These are phyloP conservation scores for Neurospora pannonica DNA, from an alignment of 495 filamentous ascomycete genomes.

Conservation along the genomic window DNA sequence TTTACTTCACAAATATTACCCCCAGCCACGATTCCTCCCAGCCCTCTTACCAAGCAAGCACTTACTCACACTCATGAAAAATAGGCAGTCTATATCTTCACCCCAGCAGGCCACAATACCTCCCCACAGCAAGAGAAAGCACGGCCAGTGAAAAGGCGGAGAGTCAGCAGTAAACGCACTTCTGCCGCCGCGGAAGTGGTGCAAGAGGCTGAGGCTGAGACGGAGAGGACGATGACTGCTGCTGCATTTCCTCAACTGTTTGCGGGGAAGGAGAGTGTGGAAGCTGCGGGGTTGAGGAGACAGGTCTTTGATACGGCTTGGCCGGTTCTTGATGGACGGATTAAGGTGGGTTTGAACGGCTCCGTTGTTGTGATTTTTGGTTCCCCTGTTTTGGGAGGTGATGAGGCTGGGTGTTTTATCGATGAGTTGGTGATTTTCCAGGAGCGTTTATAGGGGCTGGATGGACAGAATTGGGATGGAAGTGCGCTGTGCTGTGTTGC, in stretches of 20 bases:
- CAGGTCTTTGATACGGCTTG: conserved; percentile 57
- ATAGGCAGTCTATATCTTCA: conserved; percentile 65
- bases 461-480: background rate
- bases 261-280: conserved; percentile 47
- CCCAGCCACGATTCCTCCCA: background rate
- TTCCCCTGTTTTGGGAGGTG: too few species aligned
- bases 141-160: conserved; percentile 58
- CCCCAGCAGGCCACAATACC: conserved; percentile 30
- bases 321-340: conserved; percentile 54
- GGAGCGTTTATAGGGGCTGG: too few species aligned
- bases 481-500: background rate
- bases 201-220: background rate
- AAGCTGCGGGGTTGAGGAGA: conserved; percentile 45
- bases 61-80: background rate
- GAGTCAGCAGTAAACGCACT: conserved; percentile 23
- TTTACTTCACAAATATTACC: background rate
- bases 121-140: conserved; percentile 12
- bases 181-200: background rate
- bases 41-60: too few species aligned
- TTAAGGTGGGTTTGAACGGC: conserved; percentile 59
- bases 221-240: background rate
- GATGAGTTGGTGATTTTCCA: too few species aligned
- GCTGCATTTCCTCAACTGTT: conserved; percentile 52
- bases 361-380: too few species aligned
- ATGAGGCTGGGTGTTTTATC: too few species aligned